These are phyloP conservation scores for Ochromonadaceae sp. DNA, from an alignment of 352 stramenopile species.

Conservation along the genomic window DNA sequence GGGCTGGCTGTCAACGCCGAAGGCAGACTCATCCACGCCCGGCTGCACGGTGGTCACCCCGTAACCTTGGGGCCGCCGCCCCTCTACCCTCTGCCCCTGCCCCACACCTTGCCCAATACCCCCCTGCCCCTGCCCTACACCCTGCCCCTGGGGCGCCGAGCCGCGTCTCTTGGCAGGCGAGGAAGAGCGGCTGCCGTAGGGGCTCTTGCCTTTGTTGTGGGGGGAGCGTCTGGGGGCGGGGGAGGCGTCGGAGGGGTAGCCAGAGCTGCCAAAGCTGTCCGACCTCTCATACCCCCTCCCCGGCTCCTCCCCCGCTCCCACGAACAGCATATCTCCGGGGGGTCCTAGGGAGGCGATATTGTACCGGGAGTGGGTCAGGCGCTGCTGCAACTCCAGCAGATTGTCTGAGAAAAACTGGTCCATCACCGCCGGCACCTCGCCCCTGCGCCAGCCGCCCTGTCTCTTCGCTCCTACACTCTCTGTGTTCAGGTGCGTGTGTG, in stretches of 20 bases:
- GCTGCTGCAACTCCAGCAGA: neutral
- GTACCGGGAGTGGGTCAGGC: neutral
- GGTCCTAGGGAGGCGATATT: neutral
- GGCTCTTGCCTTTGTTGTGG: neutral
- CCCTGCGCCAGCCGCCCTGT: too few species aligned
- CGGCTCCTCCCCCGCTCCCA: too few species aligned
- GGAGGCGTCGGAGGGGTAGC: neutral
- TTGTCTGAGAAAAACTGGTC: neutral
- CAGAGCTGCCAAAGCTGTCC: too few species aligned
- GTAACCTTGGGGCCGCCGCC: too few species aligned
- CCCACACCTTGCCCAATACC: neutral
- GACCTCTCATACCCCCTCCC: too few species aligned
- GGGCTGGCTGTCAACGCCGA: neutral
- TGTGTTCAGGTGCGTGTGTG: too few species aligned
- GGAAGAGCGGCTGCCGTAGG: neutral
- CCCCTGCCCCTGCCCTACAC: neutral
- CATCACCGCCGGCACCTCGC: neutral
- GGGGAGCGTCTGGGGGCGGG: neutral
- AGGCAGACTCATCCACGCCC: neutral
- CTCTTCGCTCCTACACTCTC: too few species aligned
- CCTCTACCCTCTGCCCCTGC: too few species aligned
- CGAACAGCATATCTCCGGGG: too few species aligned
- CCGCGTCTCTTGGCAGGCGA: neutral
- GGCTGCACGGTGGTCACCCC: constrained; percentile 12
- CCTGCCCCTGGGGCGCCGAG: neutral